Conservation (phyloP, 176 grass and related monocot genomes). For the Oryza brachyantha region DNA sequence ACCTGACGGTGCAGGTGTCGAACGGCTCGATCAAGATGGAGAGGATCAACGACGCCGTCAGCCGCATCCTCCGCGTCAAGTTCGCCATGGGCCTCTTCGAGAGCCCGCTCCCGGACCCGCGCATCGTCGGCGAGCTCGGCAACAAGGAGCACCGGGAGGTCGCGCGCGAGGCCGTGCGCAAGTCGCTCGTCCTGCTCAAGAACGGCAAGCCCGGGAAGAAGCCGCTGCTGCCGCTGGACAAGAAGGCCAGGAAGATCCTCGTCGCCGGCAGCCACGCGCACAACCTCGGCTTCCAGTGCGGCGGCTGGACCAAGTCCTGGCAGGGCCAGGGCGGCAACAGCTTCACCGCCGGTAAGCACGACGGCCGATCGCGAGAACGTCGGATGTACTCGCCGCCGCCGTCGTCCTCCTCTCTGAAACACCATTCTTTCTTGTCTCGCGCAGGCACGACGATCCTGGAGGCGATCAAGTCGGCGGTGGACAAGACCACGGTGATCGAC, state of each 20-base stretch:
- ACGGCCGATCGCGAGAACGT: neutral
- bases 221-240: constrained; percentile 52
- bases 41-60: constrained; percentile 66
- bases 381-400: neutral
- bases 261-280: constrained; percentile 69
- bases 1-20: constrained; percentile 42
- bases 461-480: constrained; percentile 49
- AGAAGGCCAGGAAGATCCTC: constrained; percentile 67
- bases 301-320: constrained; percentile 71
- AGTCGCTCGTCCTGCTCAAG: constrained; percentile 80
- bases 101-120: constrained; percentile 58
- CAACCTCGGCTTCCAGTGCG: constrained; percentile 76
- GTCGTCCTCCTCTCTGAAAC: neutral
- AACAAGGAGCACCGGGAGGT: constrained; percentile 55
- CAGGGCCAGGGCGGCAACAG: constrained; percentile 67
- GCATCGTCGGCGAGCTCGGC: constrained; percentile 52
- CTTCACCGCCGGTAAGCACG: constrained; percentile 43
- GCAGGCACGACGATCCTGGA: constrained; percentile 67
- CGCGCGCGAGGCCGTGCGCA: constrained; percentile 69
- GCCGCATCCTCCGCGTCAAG: constrained; percentile 85
- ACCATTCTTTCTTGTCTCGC: neutral
- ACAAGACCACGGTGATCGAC: constrained; percentile 43
- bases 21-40: constrained; percentile 46
- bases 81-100: constrained; percentile 89
- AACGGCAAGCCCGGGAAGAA: constrained; percentile 45